Base-by-base conservation (phyloP, 73 alveolate species). In the Blepharisma japonicum region DNA sequence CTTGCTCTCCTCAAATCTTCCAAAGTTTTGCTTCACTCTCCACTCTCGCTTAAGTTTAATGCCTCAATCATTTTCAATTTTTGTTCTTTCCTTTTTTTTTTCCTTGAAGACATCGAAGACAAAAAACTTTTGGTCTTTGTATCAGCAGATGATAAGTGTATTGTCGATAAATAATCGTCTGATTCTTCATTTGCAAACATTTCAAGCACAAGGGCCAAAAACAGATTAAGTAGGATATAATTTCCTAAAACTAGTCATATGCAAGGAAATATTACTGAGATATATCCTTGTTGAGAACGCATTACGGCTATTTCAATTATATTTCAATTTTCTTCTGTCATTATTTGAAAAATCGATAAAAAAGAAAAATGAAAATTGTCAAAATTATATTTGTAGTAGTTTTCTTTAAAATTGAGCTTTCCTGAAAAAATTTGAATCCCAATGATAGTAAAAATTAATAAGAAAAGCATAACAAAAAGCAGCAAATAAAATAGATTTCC, bases 401-500 rank as follows among this genome's bases (percentile, higher is more conserved):
- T 82, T 39, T 77, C 88, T 42, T 68, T 83, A 25, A 45, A 79
- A 39, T 81, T 56, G 38, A 86, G 79, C 56, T 93, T 80, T 14
- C 99, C 99, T 82, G 97, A 98, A 82, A 90, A 93, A 42, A 94
- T 72, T 79, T 95, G 91, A 98, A 94, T 96, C 53, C 99, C 99
- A 55, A 96, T 77, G 49, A 96, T 79, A 66, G 97, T 92, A 71
- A 87, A 96, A 42, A 96, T 96, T 81, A 93, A 90, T 23, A 93
- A 84, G 83, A 95, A 94, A 80, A 96, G 89, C 49, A 96, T 66
- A n/a, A 96, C 89, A 47, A 96, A 91, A n/a, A 92, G 56, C 25
- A 92, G 86, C 47, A 96, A 77, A 83, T 94, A 45, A 14, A 25
- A 11, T 7, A 70, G 5, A 4, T 70, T 70, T 0, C 55, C n/a